Percentiles rank a stretch among this genome's conserved stretches.
These are phyloP conservation scores for Populus alba DNA, from an alignment of 345 rosid species.

Conservation along the genomic window DNA sequence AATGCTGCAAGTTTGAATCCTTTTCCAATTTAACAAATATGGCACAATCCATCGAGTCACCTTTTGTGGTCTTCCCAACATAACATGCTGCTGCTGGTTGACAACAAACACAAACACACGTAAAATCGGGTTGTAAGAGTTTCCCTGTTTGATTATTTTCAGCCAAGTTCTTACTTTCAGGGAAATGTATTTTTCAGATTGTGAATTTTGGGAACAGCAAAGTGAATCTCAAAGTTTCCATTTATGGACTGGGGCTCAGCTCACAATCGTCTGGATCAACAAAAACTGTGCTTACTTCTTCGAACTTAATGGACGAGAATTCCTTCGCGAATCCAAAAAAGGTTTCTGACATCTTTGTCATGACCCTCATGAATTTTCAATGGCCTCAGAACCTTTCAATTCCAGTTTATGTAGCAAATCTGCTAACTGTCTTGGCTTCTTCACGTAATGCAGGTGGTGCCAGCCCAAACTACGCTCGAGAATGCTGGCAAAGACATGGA, in stretches of 20 bases:
- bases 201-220: conserved; percentile 40
- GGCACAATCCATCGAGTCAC: background rate
- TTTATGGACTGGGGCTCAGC: conserved; percentile 56
- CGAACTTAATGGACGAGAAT: conserved; percentile 80
- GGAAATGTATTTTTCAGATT: too few species aligned
- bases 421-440: background rate
- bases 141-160: too few species aligned
- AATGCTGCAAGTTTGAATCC: background rate
- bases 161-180: background rate
- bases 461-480: conserved; percentile 39
- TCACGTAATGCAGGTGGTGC: conserved; percentile 53
- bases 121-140: too few species aligned
- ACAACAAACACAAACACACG: too few species aligned
- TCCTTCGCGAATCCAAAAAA: conserved; percentile 65
- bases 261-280: conserved; percentile 54
- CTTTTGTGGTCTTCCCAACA: background rate
- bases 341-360: conserved; percentile 35
- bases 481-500: conserved; percentile 49
- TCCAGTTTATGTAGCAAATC: background rate
- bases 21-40: background rate
- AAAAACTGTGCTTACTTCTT: conserved; percentile 60
- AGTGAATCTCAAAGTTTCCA: conserved; percentile 28
- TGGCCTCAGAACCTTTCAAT: background rate
- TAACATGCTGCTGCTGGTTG: background rate
- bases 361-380: background rate